Evolutionary conservation across 768 basidiomycete species (phyloP), one percentile per base, ranked within the genome.

Genomic region (Lanmaoa pseudosensibilis): DNA sequence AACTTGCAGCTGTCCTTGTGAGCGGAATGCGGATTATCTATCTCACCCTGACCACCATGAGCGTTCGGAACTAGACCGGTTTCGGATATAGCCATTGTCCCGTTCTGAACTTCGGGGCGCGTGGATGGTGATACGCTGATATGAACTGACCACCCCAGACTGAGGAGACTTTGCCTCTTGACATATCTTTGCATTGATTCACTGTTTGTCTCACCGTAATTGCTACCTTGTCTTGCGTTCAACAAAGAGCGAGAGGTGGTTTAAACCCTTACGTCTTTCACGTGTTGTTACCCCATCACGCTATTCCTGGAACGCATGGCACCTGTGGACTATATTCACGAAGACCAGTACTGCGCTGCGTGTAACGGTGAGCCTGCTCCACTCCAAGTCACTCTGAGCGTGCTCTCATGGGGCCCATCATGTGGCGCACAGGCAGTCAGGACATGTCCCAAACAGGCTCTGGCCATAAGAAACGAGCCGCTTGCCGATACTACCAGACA

Each of bases 51-150:
- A 43, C 46, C 49, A 36, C 44, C 56, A 50, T 55, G 43, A 53
- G n/a, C 50, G 54, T 56, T 62, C 68, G 69, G 69, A 66, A 58
- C 70, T 73, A 72, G 62, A 64, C 68, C 70, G 70, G 72, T 72
- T 72, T 73, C 72, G 70, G 70, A 70, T 62, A 58, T 69, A 63
- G 41, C 46, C 70, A 66, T 72, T 73, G 68, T 73, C 66, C 58
- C 45, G 40, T 59, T 64, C 55, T 53, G 58, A 61, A 49, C 58
- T 57, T 61, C 56, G 49, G 46, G 25, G 56, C 64, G 54, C 53
- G 49, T 57, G 54, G 54, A 53, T 56, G 49, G 43, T 47, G 50
- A 49, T 68, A 38, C 40, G 49, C 19, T 48, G 50, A 69, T 55
- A 64, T 69, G 62, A 54, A 60, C 57, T 58, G 33, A 58, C 57